Evolutionary conservation across 352 stramenopile species (phyloP), one percentile per base, ranked within the genome.

Genomic region (Phytophthora sojae): DNA sequence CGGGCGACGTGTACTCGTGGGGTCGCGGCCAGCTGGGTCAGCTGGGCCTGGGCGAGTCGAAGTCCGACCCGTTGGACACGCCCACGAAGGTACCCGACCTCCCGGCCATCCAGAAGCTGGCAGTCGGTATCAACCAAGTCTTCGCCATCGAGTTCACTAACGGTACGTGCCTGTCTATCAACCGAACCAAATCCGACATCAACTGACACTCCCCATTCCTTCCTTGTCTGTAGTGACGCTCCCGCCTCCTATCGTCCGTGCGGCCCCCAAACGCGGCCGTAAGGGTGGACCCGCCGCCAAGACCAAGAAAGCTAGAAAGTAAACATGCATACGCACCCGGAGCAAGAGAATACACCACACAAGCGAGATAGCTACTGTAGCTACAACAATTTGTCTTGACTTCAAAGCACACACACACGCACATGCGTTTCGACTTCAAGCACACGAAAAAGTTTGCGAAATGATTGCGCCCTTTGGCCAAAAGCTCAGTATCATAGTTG

Each of bases 111-210:
- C 68, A 88, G 63, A 89, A 90, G 45, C 25, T 95, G 42, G 84
- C 77, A 32, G 76, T 82, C 9, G 88, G 85, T 26, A 77, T 80
- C n/a, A 93, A 95, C 71, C 82, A 93, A 60, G 77, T 92, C 30
- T 93, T 95, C 57, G 85, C 80, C 8, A 69, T 95, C 61, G 88
- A 95, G 73, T 93, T 88, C 55, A 93, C 88, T 3, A 63, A 93
- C 49, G 77, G 84, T 94, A 77, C 61, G 82, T 75, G 11, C 29
- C 45, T 39, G 32, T 12, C 45, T 26, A 23, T 29, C 19, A 15
- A 23, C 45, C 6, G 1, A 23, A 1, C n/a, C 1, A 23, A 29
- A 23, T 8, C 15, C 45, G 14, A 2, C 14, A 47, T 19, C 14
- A 17, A 21, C 37, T 32, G 37, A 7, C 42, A 4, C 4, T 65